phyloP scores from a whole-genome alignment of 2,329 filamentous ascomycete genomes.

The Aspergillus terreus region DNA sequence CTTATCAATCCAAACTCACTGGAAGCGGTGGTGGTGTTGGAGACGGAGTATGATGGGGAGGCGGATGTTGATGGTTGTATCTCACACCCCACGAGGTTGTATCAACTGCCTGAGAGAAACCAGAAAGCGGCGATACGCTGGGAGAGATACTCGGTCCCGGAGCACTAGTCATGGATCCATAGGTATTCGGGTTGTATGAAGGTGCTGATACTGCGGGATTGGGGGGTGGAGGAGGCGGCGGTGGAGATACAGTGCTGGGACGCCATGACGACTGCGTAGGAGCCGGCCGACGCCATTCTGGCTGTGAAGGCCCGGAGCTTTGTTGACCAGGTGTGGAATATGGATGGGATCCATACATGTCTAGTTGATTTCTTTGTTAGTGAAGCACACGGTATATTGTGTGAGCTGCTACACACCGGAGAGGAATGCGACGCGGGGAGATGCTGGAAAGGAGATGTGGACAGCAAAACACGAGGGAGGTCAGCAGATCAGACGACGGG shows the following conservation, averaged over 20 bases:
- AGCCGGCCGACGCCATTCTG: constrained; percentile 36
- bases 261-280: constrained; percentile 18
- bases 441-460: background rate
- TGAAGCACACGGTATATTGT: background rate
- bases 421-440: background rate
- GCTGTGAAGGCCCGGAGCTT: constrained; percentile 24
- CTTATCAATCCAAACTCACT: constrained; percentile 22
- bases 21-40: constrained; percentile 38
- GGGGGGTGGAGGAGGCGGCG: constrained; percentile 19
- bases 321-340: constrained; percentile 23
- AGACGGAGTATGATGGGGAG: constrained; percentile 13
- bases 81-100: constrained; percentile 42
- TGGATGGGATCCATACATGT: constrained; percentile 34
- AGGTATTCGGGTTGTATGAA: constrained; percentile 33
- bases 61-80: constrained; percentile 34
- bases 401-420: constrained; percentile 3
- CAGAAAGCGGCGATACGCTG: constrained; percentile 17
- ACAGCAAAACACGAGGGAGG: too few species aligned
- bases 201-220: constrained; percentile 19
- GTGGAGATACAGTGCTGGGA: constrained; percentile 15
- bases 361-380: constrained; percentile 4
- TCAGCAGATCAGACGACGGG: too few species aligned
- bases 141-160: constrained; percentile 4
- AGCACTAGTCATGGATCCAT: constrained; percentile 31
- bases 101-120: constrained; percentile 19